A percentile compares a stretch with the other conserved stretches of the same genome.
Conservation (phyloP, 768 basidiomycete species). For the Pholiota microspora region DNA sequence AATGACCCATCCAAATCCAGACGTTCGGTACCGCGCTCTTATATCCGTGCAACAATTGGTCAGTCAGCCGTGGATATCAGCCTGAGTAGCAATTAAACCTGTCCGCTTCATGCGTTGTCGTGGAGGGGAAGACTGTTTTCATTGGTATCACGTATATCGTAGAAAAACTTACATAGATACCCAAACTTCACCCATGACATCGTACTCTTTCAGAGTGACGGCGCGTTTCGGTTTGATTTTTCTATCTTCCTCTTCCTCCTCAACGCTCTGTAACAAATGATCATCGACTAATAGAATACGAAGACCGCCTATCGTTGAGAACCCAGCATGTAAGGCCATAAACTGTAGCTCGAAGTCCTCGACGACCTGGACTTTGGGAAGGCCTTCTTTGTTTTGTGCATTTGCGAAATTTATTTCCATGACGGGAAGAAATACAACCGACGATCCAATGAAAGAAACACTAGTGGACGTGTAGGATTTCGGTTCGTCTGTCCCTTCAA, state of each 20-base stretch:
- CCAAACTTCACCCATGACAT: conserved; percentile 71
- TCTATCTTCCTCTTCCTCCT: conserved; percentile 17
- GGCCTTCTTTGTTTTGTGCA: conserved; percentile 14
- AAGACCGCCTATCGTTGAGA: conserved; percentile 64
- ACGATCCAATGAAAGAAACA: conserved; percentile 50
- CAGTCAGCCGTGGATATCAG: conserved; percentile 80
- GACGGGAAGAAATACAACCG: conserved; percentile 43
- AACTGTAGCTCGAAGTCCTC: conserved; percentile 67
- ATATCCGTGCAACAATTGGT: conserved; percentile 89
- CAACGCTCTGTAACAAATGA: conserved; percentile 35
- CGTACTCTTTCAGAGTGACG: conserved; percentile 67
- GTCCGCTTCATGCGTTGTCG: no score
- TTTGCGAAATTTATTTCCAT: conserved; percentile 32
- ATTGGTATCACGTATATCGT: neutral
- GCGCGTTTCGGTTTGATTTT: conserved; percentile 30
- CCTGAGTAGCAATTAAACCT: conserved; percentile 22
- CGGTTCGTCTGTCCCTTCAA: conserved; percentile 34
- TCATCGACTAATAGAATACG: conserved; percentile 68
- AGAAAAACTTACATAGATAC: conserved; percentile 28
- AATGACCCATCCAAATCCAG: conserved; percentile 84
- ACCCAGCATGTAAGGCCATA: conserved; percentile 56
- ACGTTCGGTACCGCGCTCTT: conserved; percentile 91
- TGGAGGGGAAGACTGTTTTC: no score
- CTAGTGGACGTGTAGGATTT: conserved; percentile 27
- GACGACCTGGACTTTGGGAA: conserved; percentile 33